Evolutionary conservation across 139 green algal species (phyloP).

Genomic region (Nannochloris sp.): DNA sequence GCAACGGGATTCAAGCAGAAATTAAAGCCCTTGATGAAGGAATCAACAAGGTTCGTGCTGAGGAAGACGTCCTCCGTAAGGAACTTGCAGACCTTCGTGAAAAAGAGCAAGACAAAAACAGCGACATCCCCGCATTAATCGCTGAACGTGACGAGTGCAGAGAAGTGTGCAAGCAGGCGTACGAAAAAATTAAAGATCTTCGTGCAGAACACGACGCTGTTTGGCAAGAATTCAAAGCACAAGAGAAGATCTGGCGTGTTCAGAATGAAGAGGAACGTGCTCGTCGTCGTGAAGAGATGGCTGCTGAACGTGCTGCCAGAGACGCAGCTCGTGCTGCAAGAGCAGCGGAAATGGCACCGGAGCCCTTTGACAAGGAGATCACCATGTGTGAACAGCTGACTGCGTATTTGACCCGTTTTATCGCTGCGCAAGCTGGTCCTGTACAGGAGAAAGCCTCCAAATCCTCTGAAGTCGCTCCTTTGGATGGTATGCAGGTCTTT

Average conservation of each 20-base stretch:
- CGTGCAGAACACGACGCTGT: constrained; percentile 16
- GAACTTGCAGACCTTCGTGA: neutral
- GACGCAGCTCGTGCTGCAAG: constrained; percentile 22
- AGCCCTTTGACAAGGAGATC: constrained; percentile 30
- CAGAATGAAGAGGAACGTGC: constrained; percentile 17
- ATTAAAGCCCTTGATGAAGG: constrained; percentile 25
- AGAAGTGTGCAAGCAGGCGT: constrained; percentile 34
- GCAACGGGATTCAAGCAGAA: constrained; percentile 6
- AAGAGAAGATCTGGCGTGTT: constrained; percentile 14
- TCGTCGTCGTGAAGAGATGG: constrained; percentile 13
- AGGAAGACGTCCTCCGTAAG: constrained; percentile 17
- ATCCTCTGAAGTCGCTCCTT: neutral
- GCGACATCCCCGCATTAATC: constrained; percentile 11
- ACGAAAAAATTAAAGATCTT: constrained; percentile 39
- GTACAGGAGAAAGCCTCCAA: neutral
- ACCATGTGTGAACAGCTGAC: constrained; percentile 30
- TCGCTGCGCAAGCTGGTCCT: neutral
- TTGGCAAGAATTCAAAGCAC: constrained; percentile 29
- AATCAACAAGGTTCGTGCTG: constrained; percentile 19
- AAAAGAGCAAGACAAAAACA: neutral
- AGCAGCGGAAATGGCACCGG: constrained; percentile 14
- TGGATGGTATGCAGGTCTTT: constrained; percentile 22
- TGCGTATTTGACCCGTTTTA: constrained; percentile 22
- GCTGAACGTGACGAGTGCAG: constrained; percentile 24
- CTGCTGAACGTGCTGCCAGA: constrained; percentile 15